Percentiles rank a stretch among this genome's conserved stretches.
Evolutionary conservation across 2,329 filamentous ascomycete genomes (phyloP).

Genomic region (Lachnellula hyalina): DNA sequence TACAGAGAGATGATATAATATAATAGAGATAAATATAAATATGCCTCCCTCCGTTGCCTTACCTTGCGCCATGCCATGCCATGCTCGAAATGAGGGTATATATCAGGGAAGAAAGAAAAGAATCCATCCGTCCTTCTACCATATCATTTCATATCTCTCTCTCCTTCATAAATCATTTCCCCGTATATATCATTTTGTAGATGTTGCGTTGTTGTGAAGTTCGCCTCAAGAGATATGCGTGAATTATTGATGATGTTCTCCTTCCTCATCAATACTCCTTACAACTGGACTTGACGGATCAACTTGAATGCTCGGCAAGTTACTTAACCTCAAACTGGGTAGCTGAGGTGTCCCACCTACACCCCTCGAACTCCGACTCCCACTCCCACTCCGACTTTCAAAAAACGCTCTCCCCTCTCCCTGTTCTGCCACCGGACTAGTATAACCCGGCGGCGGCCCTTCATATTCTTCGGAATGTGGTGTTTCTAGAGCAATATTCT

Average conservation of each 20-base stretch:
- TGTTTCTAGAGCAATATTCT: constrained; percentile 27
- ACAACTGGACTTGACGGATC: constrained; percentile 34
- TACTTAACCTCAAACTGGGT: constrained; percentile 45
- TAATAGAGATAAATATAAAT: too few relatives aligned
- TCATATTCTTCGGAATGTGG: constrained; percentile 13
- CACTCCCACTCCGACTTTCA: constrained; percentile 1
- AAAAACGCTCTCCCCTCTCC: constrained; percentile 10
- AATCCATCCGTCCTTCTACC: background rate
- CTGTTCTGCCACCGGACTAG: constrained; percentile 19
- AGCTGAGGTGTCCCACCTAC: constrained; percentile 42
- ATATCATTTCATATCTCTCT: constrained; percentile 40
- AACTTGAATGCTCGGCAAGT: constrained; percentile 53
- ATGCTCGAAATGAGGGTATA: constrained; percentile 6
- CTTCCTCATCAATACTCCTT: constrained; percentile 5
- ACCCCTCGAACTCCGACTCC: constrained; percentile 26
- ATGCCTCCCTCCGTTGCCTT: too few relatives aligned
- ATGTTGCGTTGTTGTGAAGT: too few relatives aligned
- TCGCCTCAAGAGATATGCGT: background rate
- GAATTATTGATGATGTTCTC: background rate
- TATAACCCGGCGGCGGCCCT: constrained; percentile 29
- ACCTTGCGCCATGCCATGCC: background rate
- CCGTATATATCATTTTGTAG: background rate
- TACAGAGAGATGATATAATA: too few relatives aligned
- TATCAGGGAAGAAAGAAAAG: too few relatives aligned
- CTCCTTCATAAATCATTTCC: background rate